Evolutionary conservation across 2,329 filamentous ascomycete genomes (phyloP).

Genomic region (Beauveria sp.): DNA sequence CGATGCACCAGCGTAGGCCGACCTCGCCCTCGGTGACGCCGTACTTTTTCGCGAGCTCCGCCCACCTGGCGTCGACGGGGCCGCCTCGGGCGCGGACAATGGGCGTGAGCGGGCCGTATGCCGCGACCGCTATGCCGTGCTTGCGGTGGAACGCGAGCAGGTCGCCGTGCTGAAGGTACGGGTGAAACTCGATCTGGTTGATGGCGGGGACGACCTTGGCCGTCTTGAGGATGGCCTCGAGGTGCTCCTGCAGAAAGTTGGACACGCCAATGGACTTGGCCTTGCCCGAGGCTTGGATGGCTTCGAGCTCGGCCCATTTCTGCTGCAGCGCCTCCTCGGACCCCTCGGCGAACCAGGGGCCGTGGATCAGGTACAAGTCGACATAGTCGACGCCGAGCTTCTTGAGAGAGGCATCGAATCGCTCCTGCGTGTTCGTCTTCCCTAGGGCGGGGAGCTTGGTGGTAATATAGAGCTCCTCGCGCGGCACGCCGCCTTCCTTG

Average conservation of each 20-base stretch:
- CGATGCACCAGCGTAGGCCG: slow-evolving; percentile 52
- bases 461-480: slow-evolving; percentile 61
- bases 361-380: slow-evolving; percentile 61
- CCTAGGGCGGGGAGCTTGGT: slow-evolving; percentile 45
- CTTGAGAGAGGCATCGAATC: slow-evolving; percentile 52
- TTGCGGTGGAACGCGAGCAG: slow-evolving; percentile 50
- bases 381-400: slow-evolving; percentile 64
- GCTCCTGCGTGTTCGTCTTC: slow-evolving; percentile 36
- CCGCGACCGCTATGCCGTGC: slow-evolving; percentile 48
- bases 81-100: slow-evolving; percentile 40
- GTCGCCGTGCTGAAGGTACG: slow-evolving; percentile 60
- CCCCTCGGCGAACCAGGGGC: slow-evolving; percentile 44
- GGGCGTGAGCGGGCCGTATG: slow-evolving; percentile 50
- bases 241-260: slow-evolving; percentile 56
- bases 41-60: slow-evolving; percentile 48
- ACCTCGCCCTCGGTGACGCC: slow-evolving; percentile 48
- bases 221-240: slow-evolving; percentile 49
- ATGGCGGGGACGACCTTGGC: slow-evolving; percentile 57
- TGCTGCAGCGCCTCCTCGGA: slow-evolving; percentile 46
- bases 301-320: slow-evolving; percentile 54
- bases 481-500: slow-evolving; percentile 55
- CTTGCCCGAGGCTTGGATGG: slow-evolving; percentile 58
- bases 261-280: slow-evolving; percentile 68
- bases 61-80: slow-evolving; percentile 45
- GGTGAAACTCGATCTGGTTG: slow-evolving; percentile 79